Conservation (phyloP, 805 yeast species). For the Starmerella etchellsii region DNA sequence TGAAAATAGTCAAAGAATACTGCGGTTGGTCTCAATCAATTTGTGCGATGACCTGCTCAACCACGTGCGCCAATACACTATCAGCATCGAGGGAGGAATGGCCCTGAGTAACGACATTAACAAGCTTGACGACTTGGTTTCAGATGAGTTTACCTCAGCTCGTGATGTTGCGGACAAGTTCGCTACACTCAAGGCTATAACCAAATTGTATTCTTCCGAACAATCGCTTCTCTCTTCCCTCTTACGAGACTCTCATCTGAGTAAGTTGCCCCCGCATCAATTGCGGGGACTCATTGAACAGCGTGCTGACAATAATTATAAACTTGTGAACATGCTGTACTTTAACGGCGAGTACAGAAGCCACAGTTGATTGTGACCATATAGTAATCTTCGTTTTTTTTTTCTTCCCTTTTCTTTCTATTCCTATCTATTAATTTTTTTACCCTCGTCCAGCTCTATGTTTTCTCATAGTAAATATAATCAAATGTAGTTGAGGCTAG, state of each 20-base stretch:
- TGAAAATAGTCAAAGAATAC: constrained; percentile 39
- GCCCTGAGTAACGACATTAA: constrained; percentile 72
- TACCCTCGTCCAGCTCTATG: no score
- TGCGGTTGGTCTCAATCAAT: constrained; percentile 45
- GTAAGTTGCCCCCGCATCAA: constrained; percentile 43
- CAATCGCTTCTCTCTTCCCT: constrained; percentile 65
- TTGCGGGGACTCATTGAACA: constrained; percentile 15
- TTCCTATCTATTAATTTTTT: no score
- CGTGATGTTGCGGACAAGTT: constrained; percentile 46
- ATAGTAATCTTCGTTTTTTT: no score
- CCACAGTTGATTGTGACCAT: neutral
- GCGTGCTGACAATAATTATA: constrained; percentile 17
- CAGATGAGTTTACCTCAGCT: constrained; percentile 54
- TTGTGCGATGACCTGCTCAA: constrained; percentile 47
- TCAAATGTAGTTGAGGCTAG: no score
- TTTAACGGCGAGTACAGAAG: constrained; percentile 7
- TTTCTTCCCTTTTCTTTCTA: no score
- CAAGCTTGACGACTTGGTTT: constrained; percentile 47
- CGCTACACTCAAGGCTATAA: constrained; percentile 64
- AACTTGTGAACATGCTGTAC: constrained; percentile 15
- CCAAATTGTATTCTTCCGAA: constrained; percentile 73
- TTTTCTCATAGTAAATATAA: no score
- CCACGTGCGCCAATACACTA: constrained; percentile 64
- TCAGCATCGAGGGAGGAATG: constrained; percentile 72
- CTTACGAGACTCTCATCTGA: constrained; percentile 68